Evolutionary conservation across 148 eudicot genomes (phyloP).

Genomic region (Suaeda aralocaspica): DNA sequence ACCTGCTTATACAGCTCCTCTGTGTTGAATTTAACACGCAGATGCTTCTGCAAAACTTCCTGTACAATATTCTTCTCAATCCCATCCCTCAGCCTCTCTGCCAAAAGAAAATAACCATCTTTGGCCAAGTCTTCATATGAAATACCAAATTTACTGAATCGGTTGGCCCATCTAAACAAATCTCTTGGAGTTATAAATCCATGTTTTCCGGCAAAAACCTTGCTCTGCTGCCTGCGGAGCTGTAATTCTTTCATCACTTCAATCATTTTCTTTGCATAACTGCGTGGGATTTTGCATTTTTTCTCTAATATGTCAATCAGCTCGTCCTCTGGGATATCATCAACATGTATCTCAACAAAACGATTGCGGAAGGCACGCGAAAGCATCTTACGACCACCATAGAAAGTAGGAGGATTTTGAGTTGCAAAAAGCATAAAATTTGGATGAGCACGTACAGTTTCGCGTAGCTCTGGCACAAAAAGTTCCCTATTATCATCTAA

Average conservation of each 20-base stretch:
- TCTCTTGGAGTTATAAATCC: constrained; percentile 97
- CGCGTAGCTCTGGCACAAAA: constrained; percentile 79
- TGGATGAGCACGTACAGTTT: constrained; percentile 84
- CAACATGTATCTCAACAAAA: constrained; percentile 97
- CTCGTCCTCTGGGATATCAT: constrained; percentile 87
- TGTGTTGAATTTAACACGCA: constrained; percentile 42
- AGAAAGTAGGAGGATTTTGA: constrained; percentile 95
- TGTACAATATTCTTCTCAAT: constrained; percentile 66
- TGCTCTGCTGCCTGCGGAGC: constrained; percentile 81
- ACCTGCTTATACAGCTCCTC: constrained; percentile 73
- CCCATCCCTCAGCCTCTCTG: constrained; percentile 86
- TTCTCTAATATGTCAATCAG: constrained; percentile 59
- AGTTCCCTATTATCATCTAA: constrained; percentile 94
- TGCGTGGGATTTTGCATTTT: constrained; percentile 64
- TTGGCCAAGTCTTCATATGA: constrained; percentile 76
- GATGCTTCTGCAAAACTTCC: constrained; percentile 68
- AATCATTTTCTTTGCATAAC: constrained; percentile 85
- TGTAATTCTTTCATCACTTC: constrained; percentile 93
- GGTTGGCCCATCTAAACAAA: constrained; percentile 92
- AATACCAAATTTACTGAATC: constrained; percentile 52
- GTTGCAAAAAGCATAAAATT: constrained; percentile 96
- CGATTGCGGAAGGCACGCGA: constrained; percentile 99
- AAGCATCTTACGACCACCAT: constrained; percentile 96
- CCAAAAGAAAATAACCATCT: constrained; percentile 86
- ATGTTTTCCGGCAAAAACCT: constrained; percentile 96